Conservation (phyloP, 1,284 basidiomycete genomes). For the Entoloma clypeatum region DNA sequence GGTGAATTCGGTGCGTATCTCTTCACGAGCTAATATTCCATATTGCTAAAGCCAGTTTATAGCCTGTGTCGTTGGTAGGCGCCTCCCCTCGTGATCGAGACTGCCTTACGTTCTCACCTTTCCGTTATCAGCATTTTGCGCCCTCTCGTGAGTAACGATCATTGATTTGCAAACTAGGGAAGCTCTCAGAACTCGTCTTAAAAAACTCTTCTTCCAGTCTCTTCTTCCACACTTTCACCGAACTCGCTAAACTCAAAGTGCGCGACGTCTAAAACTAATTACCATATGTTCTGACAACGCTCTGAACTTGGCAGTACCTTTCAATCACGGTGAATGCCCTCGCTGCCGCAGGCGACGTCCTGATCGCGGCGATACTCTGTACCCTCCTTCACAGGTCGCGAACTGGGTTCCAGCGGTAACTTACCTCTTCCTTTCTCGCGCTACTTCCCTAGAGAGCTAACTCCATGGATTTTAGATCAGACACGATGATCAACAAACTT, state of each 20-base stretch:
- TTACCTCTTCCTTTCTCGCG: constrained; percentile 1
- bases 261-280: constrained; percentile 2
- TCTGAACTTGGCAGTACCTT: constrained; percentile 28
- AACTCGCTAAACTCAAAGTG: constrained; percentile 39
- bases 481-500: constrained; percentile 47
- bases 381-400: constrained; percentile 47
- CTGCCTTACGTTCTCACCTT: constrained; percentile 10
- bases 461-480: constrained; percentile 30
- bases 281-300: not conserved
- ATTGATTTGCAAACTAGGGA: too few relatives aligned
- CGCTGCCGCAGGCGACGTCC: constrained; percentile 50
- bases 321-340: constrained; percentile 53
- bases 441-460: not conserved
- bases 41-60: not conserved
- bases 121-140: constrained; percentile 35
- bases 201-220: constrained; percentile 22
- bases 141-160: constrained; percentile 35
- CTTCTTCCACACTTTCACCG: constrained; percentile 33
- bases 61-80: constrained; percentile 38
- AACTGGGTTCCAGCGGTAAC: constrained; percentile 50
- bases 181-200: too few relatives aligned
- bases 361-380: constrained; percentile 51
- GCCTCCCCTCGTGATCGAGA: not conserved
- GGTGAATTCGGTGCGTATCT: constrained; percentile 46
- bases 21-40: constrained; percentile 1